These are phyloP conservation scores for Blastocystis sp. DNA, from an alignment of 352 stramenopile species.

Conservation along the genomic window DNA sequence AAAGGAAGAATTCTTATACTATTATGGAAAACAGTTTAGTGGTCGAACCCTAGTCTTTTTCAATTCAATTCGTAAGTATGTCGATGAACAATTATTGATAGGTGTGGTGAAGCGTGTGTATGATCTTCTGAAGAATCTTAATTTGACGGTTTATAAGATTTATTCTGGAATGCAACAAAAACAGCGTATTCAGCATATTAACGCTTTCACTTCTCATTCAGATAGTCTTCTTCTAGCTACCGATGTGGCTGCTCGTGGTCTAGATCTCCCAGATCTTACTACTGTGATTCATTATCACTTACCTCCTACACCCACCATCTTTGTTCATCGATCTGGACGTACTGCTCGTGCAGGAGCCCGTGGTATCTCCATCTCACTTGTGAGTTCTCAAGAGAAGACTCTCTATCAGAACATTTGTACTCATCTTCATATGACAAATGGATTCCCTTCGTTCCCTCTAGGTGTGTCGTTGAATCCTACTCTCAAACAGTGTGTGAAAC, in stretches of 20 bases:
- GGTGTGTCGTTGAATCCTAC: background rate
- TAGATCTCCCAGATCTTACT: constrained; percentile 93
- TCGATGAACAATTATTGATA: background rate
- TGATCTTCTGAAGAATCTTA: constrained; percentile 10
- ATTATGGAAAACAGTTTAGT: constrained; percentile 22
- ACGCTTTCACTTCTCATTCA: constrained; percentile 88
- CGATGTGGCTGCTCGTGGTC: constrained; percentile 78
- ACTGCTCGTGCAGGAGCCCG: constrained; percentile 83
- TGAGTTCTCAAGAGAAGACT: constrained; percentile 28
- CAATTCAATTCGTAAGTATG: constrained; percentile 38
- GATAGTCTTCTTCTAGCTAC: constrained; percentile 79
- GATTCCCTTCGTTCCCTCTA: constrained; percentile 26
- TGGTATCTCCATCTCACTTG: constrained; percentile 23
- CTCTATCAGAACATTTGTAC: constrained; percentile 3
- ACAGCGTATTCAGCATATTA: constrained; percentile 88
- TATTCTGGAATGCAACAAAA: constrained; percentile 67
- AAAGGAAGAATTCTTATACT: constrained; percentile 59
- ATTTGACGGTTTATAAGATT: constrained; percentile 17
- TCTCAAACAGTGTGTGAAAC: constrained; percentile 5
- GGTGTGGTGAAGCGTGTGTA: constrained; percentile 51
- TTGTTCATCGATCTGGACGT: constrained; percentile 93
- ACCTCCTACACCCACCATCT: constrained; percentile 92
- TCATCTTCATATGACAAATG: background rate
- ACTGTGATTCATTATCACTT: constrained; percentile 98
- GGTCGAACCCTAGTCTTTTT: constrained; percentile 55